Base-by-base conservation (phyloP, 2,329 filamentous ascomycete species). In the Penicillium sp. region DNA sequence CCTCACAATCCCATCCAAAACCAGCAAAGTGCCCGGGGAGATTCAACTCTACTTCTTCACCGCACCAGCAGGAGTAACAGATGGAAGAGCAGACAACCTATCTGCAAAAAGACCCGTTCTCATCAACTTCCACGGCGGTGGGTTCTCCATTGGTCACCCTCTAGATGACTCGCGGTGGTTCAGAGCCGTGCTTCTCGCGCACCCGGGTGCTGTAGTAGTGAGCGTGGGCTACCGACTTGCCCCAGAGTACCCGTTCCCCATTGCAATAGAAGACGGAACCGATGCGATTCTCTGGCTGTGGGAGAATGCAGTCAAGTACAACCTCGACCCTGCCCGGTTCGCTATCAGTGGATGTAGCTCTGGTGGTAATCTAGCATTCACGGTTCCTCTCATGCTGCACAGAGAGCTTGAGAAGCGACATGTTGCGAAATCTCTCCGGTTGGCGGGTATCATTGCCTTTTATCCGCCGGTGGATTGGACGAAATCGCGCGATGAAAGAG, bases 161-260 rank as follows among this genome's bases (percentile, higher is more conserved):
- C 34, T 44, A 3, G 54, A 58, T 29, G 54, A 54, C 27, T 32
- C 54, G 6, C 50, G 54, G 18, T 58, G 54, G 56, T 39, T 44
- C 9, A 28, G 31, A 1, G 10, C 51, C 10, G 54, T 56, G 1
- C 35, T 57, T 0, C 42, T 43, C 3, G 16, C 43, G 10, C 26
- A 46, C 18, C 48, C 50, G 9, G 51, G 56, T 32, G 49, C 56
- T 13, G 37, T 59, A 9, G 44, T 59, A 6, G 44, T 62, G 36
- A 53, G 56, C 3, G 54, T 60, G 1, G 52, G 60, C 16, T 61
- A 65, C 50, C 40, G 58, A 4, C 44, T 58, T 10, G 50, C 60
- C 0, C 63, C 62, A 0, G 59, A 65, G 22, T 29, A 58, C 18
- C 54, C 54, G 2, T 61, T 55, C 42, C 56, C 61, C 14, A 42